phyloP scores from a whole-genome alignment of 1,284 basidiomycete species.

The Phylloboletellus chloephorus region DNA sequence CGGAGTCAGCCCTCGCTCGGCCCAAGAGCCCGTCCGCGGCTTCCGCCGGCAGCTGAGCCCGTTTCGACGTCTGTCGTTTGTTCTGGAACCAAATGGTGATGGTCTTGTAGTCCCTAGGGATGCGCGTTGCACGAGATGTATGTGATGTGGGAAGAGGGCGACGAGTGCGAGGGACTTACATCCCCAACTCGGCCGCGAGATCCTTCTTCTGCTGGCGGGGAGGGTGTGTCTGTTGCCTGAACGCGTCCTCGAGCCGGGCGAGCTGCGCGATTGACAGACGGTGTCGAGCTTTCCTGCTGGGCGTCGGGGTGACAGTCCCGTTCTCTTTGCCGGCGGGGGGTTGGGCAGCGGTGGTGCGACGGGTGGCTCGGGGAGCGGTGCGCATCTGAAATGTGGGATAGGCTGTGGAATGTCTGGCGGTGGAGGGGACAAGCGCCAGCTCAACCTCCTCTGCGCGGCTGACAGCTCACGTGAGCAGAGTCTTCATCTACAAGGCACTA shows the following conservation, averaged over 20 bases:
- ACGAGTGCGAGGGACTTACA: conserved; percentile 31
- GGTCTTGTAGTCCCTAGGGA: conserved; percentile 41
- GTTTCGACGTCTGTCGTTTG: conserved; percentile 43
- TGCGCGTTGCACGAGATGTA: too few species aligned
- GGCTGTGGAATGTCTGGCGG: conserved; percentile 16
- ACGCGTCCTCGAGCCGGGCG: conserved; percentile 36
- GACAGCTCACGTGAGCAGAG: conserved; percentile 18
- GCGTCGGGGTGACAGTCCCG: conserved; percentile 2
- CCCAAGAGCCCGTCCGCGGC: neutral
- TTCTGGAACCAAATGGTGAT: conserved; percentile 51
- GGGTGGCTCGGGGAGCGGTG: conserved; percentile 16
- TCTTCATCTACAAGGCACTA: neutral
- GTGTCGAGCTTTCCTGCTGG: conserved; percentile 33
- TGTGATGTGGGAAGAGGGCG: neutral
- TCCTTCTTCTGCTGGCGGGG: conserved; percentile 36
- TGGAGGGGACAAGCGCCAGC: too few species aligned
- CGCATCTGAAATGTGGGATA: conserved; percentile 21
- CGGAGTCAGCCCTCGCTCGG: conserved; percentile 17
- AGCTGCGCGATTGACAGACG: conserved; percentile 39
- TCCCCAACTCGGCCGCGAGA: conserved; percentile 34
- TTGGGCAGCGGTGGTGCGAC: conserved; percentile 15
- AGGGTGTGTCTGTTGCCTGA: conserved; percentile 37
- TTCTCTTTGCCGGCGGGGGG: conserved; percentile 18
- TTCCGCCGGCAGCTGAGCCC: conserved; percentile 20
- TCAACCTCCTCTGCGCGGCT: conserved; percentile 16